Evolutionary conservation across 805 yeast species (phyloP).

Genomic region (Cyberlindnera bimundalis): DNA sequence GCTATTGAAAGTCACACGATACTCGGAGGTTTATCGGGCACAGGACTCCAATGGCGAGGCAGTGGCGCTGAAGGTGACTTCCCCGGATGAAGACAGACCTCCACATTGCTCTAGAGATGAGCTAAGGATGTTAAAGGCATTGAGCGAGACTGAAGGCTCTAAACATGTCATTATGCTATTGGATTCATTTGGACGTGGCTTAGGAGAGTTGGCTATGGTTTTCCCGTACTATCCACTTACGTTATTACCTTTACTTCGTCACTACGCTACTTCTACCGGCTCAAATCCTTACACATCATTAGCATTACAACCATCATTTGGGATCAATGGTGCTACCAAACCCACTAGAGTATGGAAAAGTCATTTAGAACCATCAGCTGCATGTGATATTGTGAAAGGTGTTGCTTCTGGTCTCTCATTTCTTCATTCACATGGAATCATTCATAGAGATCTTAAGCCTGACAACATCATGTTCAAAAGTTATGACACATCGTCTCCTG

Average conservation of each 20-base stretch:
- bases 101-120: conserved; percentile 54
- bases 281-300: conserved; percentile 32
- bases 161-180: conserved; percentile 23
- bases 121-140: conserved; percentile 33
- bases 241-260: conserved; percentile 34
- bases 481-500: conserved; percentile 26
- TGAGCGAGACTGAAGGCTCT: conserved; percentile 17
- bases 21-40: conserved; percentile 38
- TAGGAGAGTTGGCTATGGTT: conserved; percentile 38
- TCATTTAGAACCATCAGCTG: conserved; percentile 14
- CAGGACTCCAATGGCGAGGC: conserved; percentile 8
- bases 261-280: conserved; percentile 29
- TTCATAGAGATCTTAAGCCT: conserved; percentile 91
- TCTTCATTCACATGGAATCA: conserved; percentile 70
- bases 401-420: conserved; percentile 48
- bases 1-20: conserved; percentile 41
- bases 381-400: conserved; percentile 34
- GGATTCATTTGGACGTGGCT: conserved; percentile 23
- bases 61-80: conserved; percentile 46
- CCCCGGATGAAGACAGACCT: conserved; percentile 47
- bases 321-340: conserved; percentile 3
- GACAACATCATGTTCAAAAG: conserved; percentile 61
- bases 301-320: not conserved
- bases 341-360: conserved; percentile 9
- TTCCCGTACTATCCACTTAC: conserved; percentile 39